phyloP scores from a whole-genome alignment of 257 asterid species.

The Solanum raphanifolium region DNA sequence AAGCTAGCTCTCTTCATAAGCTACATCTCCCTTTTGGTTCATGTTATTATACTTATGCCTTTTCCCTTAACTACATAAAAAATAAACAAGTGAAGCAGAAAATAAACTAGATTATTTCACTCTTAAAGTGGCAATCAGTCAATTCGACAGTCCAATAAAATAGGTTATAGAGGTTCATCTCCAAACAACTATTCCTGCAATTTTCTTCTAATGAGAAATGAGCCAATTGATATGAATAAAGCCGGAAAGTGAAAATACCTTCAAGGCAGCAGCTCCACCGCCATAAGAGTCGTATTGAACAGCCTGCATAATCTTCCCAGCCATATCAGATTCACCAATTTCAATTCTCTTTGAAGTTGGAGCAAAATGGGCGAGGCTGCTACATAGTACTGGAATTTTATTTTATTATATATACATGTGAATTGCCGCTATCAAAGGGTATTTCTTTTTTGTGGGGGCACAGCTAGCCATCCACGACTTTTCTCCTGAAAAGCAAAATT shows the following conservation, averaged over 20 bases:
- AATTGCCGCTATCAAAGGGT: neutral
- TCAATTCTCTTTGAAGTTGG: neutral
- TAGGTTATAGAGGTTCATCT: neutral
- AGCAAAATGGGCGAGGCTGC: neutral
- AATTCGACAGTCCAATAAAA: neutral
- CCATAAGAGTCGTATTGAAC: slow-evolving; percentile 60
- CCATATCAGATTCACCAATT: slow-evolving; percentile 24
- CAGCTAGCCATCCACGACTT: neutral
- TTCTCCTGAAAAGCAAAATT: neutral
- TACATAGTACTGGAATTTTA: neutral
- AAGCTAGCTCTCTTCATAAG: neutral
- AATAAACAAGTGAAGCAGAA: neutral
- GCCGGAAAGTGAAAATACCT: slow-evolving; percentile 25
- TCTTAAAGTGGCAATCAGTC: too few relatives aligned
- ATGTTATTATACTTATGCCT: neutral
- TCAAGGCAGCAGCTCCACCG: slow-evolving; percentile 66
- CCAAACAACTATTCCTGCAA: neutral
- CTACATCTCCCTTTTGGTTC: neutral
- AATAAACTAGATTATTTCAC: neutral
- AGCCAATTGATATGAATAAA: neutral
- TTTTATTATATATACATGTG: neutral
- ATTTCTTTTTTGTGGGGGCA: too few relatives aligned
- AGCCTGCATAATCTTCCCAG: slow-evolving; percentile 69
- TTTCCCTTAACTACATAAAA: neutral
- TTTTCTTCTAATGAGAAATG: neutral